Percentiles rank a stretch among this genome's conserved stretches.
Evolutionary conservation across 2,329 filamentous ascomycete species (phyloP).

Genomic region (Alternaria postmessia): DNA sequence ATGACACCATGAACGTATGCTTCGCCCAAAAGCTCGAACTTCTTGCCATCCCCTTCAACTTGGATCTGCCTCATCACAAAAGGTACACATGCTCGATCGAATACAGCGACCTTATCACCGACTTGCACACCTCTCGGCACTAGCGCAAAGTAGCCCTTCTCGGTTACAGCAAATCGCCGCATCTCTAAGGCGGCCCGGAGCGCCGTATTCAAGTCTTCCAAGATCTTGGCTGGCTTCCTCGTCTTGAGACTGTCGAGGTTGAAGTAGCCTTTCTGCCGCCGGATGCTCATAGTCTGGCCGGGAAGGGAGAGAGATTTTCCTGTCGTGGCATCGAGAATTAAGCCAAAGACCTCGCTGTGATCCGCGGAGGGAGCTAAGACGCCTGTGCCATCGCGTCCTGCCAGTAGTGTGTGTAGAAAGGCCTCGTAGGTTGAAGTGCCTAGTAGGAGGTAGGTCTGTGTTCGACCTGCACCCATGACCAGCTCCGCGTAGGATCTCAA

Average conservation of each 20-base stretch:
- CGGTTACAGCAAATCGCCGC: constrained; percentile 32
- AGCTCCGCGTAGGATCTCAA: constrained; percentile 20
- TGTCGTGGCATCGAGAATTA: constrained; percentile 28
- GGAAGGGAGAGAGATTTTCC: constrained; percentile 24
- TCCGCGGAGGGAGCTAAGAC: constrained; percentile 20
- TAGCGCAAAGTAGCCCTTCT: constrained; percentile 31
- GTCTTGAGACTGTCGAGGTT: constrained; percentile 28
- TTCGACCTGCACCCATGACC: neutral
- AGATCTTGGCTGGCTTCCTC: constrained; percentile 23
- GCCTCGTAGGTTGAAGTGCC: constrained; percentile 28
- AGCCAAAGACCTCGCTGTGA: constrained; percentile 34
- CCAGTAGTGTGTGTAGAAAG: constrained; percentile 32
- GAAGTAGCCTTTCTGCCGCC: constrained; percentile 31
- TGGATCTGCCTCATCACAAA: constrained; percentile 23
- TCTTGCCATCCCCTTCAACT: neutral
- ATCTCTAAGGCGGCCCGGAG: constrained; percentile 27
- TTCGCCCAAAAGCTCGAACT: constrained; percentile 31
- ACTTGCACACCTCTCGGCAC: constrained; percentile 27
- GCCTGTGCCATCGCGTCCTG: constrained; percentile 29
- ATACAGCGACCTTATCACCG: constrained; percentile 28
- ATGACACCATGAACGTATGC: constrained; percentile 36
- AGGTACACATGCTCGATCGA: constrained; percentile 30
- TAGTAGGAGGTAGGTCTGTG: constrained; percentile 11
- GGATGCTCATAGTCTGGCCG: constrained; percentile 29
- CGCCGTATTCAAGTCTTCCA: constrained; percentile 26